phyloP scores from a whole-genome alignment of 441 rosid species.

The Sinapis alba region DNA sequence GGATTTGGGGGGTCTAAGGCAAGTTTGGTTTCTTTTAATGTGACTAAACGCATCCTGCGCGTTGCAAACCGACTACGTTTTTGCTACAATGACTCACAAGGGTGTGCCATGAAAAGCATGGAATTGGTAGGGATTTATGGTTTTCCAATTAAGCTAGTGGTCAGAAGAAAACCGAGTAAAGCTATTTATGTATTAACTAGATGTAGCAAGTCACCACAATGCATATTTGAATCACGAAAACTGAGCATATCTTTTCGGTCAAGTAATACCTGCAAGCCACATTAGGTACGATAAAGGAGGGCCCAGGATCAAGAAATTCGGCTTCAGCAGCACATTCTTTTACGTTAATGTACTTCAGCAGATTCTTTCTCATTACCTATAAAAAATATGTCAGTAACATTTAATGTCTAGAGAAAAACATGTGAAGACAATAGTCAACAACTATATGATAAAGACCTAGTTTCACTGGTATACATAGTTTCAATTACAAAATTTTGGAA shows the following conservation, averaged over 20 bases:
- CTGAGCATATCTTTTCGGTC: slow-evolving; percentile 9
- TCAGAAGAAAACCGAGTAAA: neutral
- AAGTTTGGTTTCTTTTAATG: slow-evolving; percentile 13
- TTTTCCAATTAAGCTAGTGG: slow-evolving; percentile 12
- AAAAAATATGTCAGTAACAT: slow-evolving; percentile 17
- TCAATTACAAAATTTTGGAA: neutral
- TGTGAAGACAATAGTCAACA: neutral
- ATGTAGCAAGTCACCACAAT: slow-evolving; percentile 20
- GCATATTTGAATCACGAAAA: slow-evolving; percentile 27
- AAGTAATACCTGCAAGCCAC: slow-evolving; percentile 85
- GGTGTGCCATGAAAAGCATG: slow-evolving; percentile 8
- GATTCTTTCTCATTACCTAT: slow-evolving; percentile 87
- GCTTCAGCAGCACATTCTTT: slow-evolving; percentile 93
- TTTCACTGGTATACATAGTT: slow-evolving; percentile 1
- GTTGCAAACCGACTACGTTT: slow-evolving; percentile 10
- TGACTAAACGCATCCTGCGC: slow-evolving; percentile 6
- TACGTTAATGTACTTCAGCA: slow-evolving; percentile 72
- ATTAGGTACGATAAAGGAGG: slow-evolving; percentile 79
- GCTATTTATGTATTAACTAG: slow-evolving; percentile 15
- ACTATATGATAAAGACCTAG: neutral
- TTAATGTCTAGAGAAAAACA: slow-evolving; percentile 16
- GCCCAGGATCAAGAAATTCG: slow-evolving; percentile 71
- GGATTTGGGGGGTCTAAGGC: slow-evolving; percentile 5
- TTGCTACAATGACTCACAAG: slow-evolving; percentile 7
- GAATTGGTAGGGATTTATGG: neutral